These are phyloP conservation scores for Pseudogymnoascus pannorum DNA, from an alignment of 2,329 filamentous ascomycete genomes.

Conservation along the genomic window DNA sequence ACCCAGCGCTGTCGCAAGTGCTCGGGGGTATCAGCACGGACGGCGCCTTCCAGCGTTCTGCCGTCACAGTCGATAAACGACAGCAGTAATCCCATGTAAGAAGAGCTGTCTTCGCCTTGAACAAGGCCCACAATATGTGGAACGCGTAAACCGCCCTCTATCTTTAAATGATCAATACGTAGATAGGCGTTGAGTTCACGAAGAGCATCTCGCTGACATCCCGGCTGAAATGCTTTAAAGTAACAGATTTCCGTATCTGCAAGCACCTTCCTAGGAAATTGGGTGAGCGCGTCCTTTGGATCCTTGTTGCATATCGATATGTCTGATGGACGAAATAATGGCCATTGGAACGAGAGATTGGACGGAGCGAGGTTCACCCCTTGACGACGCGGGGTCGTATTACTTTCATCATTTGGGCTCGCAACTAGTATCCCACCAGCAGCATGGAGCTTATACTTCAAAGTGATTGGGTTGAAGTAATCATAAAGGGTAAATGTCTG, in stretches of 20 bases:
- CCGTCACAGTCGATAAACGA: conserved; percentile 18
- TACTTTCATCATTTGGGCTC: conserved; percentile 7
- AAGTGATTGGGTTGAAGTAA: conserved; percentile 14
- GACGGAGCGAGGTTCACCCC: conserved; percentile 12
- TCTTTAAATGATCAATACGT: conserved; percentile 15
- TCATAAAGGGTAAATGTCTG: conserved; percentile 15
- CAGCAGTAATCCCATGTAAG: conserved; percentile 18
- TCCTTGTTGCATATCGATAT: conserved; percentile 13
- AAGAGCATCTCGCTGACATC: conserved; percentile 13
- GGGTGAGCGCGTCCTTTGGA: conserved; percentile 14
- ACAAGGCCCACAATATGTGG: conserved; percentile 16
- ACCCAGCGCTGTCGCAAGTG: conserved; percentile 19
- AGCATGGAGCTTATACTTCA: conserved; percentile 15
- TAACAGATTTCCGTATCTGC: conserved; percentile 14
- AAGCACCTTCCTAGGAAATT: conserved; percentile 15
- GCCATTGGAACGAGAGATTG: conserved; percentile 13
- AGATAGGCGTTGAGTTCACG: conserved; percentile 16
- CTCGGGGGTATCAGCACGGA: conserved; percentile 13
- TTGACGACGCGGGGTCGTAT: conserved; percentile 3
- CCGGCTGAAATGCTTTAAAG: conserved; percentile 13
- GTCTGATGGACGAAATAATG: conserved; percentile 12
- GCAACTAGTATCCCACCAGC: conserved; percentile 13
- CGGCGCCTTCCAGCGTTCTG: conserved; percentile 16
- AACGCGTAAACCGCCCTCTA: conserved; percentile 15
- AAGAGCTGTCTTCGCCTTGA: conserved; percentile 13